Base-by-base conservation (phyloP, 208 protist species). In the Leishmania arabica region DNA sequence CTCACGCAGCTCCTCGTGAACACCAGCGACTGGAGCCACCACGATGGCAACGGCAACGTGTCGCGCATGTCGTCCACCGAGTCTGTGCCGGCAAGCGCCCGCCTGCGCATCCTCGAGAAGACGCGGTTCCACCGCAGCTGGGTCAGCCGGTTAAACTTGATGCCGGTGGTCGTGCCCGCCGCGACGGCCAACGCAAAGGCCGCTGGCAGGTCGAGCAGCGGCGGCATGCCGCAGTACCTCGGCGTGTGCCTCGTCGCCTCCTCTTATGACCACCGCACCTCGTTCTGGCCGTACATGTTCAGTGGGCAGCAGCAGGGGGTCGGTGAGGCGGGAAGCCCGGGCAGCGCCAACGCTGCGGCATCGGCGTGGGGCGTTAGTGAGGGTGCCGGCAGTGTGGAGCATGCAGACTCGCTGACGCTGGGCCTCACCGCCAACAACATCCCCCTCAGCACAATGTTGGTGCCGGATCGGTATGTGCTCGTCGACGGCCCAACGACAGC, bases 231-330 rank as follows among this genome's bases (percentile, higher is more conserved):
- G 27, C 75, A 82, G 68, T 90, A 80, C 79, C 62, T 84, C 47
- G 92, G 86, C 51, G 86, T 80, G 40, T 91, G 77, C 45, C 81
- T 97, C 42, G 40, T 95, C 37, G 91, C 89, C 53, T 90, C 88
- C 51, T 96, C 92, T 37, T 96, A 95, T 80, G 94, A 97, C 77
- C 76, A 85, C 45, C 84, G 86, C 56, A 90, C 83, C 15, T 97
- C 94, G 58, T 94, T 96, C 83, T 97, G 94, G 92, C 94, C 94
- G 0, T 74, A 93, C n/a, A 68, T 91, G 64, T 81, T 84, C 75
- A 53, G 17, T 60, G 77, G 2, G 62, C 34, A 45, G 56, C 19
- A 53, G 56, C 40, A 51, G 13, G 68, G 69, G 40, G 81, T 84
- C 45, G 42, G 73, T 7, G 70, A 37, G 73, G 64, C 51, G 58